Percentiles rank a stretch among this genome's conserved stretches.
Conservation (phyloP, 495 filamentous ascomycete species). For the Saxophila tyrrhenica region DNA sequence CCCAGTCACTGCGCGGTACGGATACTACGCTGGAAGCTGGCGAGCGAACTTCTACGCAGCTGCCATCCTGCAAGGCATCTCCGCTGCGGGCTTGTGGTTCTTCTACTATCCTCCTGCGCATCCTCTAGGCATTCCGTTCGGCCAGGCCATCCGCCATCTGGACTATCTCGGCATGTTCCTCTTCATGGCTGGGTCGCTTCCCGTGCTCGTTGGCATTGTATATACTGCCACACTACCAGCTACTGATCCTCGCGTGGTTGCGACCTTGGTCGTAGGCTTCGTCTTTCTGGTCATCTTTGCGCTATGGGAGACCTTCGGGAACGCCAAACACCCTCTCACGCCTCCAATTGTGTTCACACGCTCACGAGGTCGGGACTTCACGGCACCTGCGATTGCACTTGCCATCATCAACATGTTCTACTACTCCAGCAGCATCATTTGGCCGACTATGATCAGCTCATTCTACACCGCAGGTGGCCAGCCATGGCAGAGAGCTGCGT, state of each 20-base stretch:
- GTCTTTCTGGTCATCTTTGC: slow-evolving; percentile 15
- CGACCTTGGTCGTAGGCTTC: slow-evolving; percentile 2
- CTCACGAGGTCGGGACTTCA: slow-evolving; percentile 15
- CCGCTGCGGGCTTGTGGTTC: slow-evolving; percentile 2
- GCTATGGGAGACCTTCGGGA: slow-evolving; percentile 16
- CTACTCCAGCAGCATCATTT: slow-evolving; percentile 20
- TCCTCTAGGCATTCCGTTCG: slow-evolving; percentile 1
- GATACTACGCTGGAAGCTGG: slow-evolving; percentile 10
- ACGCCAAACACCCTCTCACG: slow-evolving; percentile 18
- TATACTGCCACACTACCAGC: slow-evolving; percentile 3
- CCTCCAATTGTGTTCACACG: slow-evolving; percentile 15
- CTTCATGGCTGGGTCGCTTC: background rate
- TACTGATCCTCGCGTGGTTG: slow-evolving; percentile 2
- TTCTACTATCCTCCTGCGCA: slow-evolving; percentile 9
- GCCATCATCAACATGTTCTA: slow-evolving; percentile 22
- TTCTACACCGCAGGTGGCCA: slow-evolving; percentile 18
- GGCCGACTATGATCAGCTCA: slow-evolving; percentile 15
- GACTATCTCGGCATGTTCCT: slow-evolving; percentile 9
- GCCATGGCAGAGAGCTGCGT: slow-evolving; percentile 14
- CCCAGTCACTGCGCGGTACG: slow-evolving; percentile 24
- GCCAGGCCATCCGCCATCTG: slow-evolving; percentile 3
- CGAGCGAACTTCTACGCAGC: slow-evolving; percentile 3
- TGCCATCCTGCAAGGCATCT: slow-evolving; percentile 1
- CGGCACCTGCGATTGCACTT: slow-evolving; percentile 13
- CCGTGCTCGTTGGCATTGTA: slow-evolving; percentile 5